phyloP scores from a whole-genome alignment of 148 eudicot species.

The Rhododendron simsii region DNA sequence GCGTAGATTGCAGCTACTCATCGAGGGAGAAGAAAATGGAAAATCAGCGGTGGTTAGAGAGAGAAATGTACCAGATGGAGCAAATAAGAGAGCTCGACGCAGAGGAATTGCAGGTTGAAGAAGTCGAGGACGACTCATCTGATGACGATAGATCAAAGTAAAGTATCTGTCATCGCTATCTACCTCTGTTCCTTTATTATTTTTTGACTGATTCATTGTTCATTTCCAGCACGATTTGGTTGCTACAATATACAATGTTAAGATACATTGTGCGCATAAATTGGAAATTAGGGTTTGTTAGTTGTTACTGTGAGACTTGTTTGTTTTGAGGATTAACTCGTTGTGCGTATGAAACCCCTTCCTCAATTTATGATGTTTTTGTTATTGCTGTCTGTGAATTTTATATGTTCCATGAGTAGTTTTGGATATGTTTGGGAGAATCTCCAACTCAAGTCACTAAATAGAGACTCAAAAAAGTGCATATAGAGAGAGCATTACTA shows the following conservation, averaged over 20 bases:
- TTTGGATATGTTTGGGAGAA: neutral
- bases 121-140: conserved; percentile 61
- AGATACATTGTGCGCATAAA: neutral
- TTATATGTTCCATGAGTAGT: neutral
- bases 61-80: conserved; percentile 73
- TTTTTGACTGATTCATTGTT: neutral
- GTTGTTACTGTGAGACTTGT: neutral
- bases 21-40: conserved; percentile 33
- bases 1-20: neutral
- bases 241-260: neutral
- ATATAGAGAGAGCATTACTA: neutral
- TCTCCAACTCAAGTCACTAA: neutral
- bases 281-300: neutral
- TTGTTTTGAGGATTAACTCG: neutral
- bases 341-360: neutral
- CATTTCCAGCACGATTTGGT: neutral
- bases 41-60: conserved; percentile 40
- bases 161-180: neutral
- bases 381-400: neutral
- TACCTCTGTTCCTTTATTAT: neutral
- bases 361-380: neutral
- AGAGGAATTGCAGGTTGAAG: conserved; percentile 83
- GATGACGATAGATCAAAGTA: conserved; percentile 39
- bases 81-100: conserved; percentile 69
- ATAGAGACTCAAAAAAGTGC: neutral